Conservation (phyloP, 148 eudicot species). For the Cornus kousa region DNA sequence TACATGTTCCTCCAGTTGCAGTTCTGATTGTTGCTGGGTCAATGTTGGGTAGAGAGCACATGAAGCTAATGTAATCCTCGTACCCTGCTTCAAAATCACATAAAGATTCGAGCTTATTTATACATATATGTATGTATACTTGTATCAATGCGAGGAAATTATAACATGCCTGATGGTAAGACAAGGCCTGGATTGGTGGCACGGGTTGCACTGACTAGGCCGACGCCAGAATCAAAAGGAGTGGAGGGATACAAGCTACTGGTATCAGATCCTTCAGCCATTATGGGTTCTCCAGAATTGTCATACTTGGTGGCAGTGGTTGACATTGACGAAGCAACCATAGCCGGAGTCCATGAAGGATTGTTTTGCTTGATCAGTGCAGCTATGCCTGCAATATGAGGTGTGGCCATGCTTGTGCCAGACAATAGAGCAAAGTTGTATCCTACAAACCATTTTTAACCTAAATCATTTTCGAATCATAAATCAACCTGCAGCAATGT, state of each 20-base stretch:
- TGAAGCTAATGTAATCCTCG: slow-evolving; percentile 76
- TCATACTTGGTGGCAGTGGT: slow-evolving; percentile 72
- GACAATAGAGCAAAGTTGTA: slow-evolving; percentile 62
- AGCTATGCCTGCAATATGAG: slow-evolving; percentile 89
- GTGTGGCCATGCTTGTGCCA: slow-evolving; percentile 96
- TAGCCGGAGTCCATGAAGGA: slow-evolving; percentile 78
- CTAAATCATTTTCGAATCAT: background rate
- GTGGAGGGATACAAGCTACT: slow-evolving; percentile 53
- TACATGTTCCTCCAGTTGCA: slow-evolving; percentile 80
- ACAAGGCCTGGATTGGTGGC: slow-evolving; percentile 82
- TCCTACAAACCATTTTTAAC: slow-evolving; percentile 35
- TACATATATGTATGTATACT: background rate
- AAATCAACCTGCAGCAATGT: background rate
- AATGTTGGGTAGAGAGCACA: slow-evolving; percentile 73
- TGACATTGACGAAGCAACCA: slow-evolving; percentile 88
- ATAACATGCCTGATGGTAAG: slow-evolving; percentile 50
- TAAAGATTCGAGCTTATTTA: background rate
- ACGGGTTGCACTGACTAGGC: slow-evolving; percentile 56
- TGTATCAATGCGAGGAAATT: too few relatives aligned
- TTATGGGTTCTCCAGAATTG: slow-evolving; percentile 56
- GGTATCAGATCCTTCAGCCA: slow-evolving; percentile 60
- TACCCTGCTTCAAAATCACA: slow-evolving; percentile 37
- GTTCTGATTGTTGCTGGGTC: slow-evolving; percentile 47
- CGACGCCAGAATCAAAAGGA: slow-evolving; percentile 84
- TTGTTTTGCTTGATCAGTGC: slow-evolving; percentile 77